Conservation (phyloP, 495 filamentous ascomycete species). For the Sabuloglossum arenarium region DNA sequence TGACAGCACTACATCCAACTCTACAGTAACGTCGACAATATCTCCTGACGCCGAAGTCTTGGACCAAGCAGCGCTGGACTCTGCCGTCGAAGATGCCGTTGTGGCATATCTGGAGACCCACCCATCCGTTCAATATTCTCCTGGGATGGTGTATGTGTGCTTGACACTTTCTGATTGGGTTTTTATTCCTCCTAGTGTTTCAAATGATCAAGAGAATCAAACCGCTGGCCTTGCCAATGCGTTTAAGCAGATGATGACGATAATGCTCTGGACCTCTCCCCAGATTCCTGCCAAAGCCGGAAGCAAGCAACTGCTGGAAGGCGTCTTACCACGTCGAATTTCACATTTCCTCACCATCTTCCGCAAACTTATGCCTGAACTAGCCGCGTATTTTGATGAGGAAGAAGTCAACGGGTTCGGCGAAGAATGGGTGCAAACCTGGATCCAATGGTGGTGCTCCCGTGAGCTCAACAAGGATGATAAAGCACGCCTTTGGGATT, state of each 20-base stretch:
- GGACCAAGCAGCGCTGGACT: conserved; percentile 12
- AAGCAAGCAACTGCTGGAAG: neutral
- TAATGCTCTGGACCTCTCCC: conserved; percentile 3
- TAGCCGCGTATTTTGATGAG: conserved; percentile 13
- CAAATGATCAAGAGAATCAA: conserved; percentile 8
- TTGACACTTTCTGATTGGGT: neutral
- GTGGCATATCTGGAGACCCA: conserved; percentile 12
- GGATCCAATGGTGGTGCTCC: conserved; percentile 16
- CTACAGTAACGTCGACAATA: neutral
- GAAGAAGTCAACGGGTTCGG: conserved; percentile 13
- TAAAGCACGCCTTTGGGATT: conserved; percentile 14
- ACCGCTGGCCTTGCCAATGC: neutral
- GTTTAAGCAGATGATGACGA: conserved; percentile 1
- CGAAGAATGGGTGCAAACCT: conserved; percentile 13
- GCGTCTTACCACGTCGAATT: conserved; percentile 11
- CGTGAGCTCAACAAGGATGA: conserved; percentile 12
- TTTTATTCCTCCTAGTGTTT: neutral
- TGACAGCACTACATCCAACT: neutral
- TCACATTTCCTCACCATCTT: conserved; percentile 13
- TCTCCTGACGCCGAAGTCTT: conserved; percentile 1
- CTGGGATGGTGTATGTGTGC: conserved; percentile 5
- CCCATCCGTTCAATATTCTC: conserved; percentile 10
- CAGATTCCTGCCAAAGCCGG: neutral
- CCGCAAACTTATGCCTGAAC: conserved; percentile 12
- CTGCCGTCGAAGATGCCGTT: conserved; percentile 12